A percentile compares a stretch with the other conserved stretches of the same genome.
phyloP scores from a whole-genome alignment of 139 green algal species.

The Chlamydomonas asymmetrica region DNA sequence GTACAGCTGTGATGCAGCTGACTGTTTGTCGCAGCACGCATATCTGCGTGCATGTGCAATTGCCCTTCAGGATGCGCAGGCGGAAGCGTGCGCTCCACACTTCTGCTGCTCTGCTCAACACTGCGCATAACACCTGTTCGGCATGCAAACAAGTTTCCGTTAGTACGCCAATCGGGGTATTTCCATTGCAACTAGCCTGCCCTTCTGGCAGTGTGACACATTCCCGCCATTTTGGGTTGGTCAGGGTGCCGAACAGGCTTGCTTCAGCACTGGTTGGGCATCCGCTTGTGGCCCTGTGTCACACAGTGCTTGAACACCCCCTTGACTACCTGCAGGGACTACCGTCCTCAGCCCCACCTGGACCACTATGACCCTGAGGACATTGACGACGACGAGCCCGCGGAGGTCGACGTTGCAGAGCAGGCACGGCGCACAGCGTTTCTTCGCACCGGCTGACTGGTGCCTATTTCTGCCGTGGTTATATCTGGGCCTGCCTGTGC shows the following conservation, averaged over 20 bases:
- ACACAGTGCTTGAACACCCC: not conserved
- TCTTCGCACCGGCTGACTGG: not conserved
- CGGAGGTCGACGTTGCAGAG: slow-evolving; percentile 65
- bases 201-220: not conserved
- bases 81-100: too few species aligned
- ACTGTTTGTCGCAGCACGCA: too few species aligned
- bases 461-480: not conserved
- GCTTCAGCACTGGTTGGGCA: not conserved
- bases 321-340: slow-evolving; percentile 78
- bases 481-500: not conserved
- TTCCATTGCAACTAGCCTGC: not conserved
- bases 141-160: too few species aligned
- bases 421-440: slow-evolving; percentile 28
- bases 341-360: slow-evolving; percentile 81
- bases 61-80: too few species aligned
- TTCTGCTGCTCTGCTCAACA: too few species aligned
- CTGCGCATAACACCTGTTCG: too few species aligned
- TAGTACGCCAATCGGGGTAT: not conserved
- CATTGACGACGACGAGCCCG: slow-evolving; percentile 73
- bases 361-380: slow-evolving; percentile 90
- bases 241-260: not conserved
- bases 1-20: too few species aligned
- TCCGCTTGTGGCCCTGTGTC: not conserved
- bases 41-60: too few species aligned
- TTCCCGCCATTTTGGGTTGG: not conserved